Conservation (phyloP, 495 filamentous ascomycete species). For the Penicillium chermesinum region DNA sequence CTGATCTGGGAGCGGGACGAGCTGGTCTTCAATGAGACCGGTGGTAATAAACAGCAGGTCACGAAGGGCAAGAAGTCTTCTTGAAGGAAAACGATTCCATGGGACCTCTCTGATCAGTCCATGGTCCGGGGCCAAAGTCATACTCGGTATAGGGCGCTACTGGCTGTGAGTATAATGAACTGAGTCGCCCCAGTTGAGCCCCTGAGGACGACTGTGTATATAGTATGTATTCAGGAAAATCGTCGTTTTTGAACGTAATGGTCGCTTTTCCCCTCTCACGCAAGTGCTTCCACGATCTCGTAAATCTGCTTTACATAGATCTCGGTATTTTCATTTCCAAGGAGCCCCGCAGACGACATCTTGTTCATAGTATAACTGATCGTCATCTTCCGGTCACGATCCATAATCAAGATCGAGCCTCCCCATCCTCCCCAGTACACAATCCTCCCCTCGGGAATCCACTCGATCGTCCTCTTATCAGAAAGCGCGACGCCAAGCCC, state of each 20-base stretch:
- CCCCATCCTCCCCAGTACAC: slow-evolving; percentile 44
- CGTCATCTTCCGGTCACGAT: slow-evolving; percentile 35
- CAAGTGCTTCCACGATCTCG: slow-evolving; percentile 17
- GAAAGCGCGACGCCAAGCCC: slow-evolving; percentile 35
- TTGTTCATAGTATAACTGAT: slow-evolving; percentile 43
- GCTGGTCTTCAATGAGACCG: slow-evolving; percentile 33
- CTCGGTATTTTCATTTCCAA: slow-evolving; percentile 27
- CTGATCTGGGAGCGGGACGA: slow-evolving; percentile 57
- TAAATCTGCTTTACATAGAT: slow-evolving; percentile 35
- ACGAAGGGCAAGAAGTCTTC: slow-evolving; percentile 21
- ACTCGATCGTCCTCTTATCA: slow-evolving; percentile 11
- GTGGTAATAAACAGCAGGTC: slow-evolving; percentile 16
- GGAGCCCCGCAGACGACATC: slow-evolving; percentile 20
- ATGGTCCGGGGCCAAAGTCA: no score
- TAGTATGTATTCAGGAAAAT: no score
- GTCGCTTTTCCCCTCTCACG: background rate
- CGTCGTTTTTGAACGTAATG: no score
- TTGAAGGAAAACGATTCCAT: background rate
- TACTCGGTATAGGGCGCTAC: no score
- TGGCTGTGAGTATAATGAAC: no score
- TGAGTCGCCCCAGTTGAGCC: no score
- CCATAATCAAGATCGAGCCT: slow-evolving; percentile 40
- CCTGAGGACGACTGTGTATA: no score
- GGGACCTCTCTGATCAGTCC: no score
- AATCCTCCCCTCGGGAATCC: slow-evolving; percentile 26